Evolutionary conservation across 352 stramenopile genomes (phyloP), one percentile per base, ranked within the genome.

Genomic region (Globisporangium apiculatum): DNA sequence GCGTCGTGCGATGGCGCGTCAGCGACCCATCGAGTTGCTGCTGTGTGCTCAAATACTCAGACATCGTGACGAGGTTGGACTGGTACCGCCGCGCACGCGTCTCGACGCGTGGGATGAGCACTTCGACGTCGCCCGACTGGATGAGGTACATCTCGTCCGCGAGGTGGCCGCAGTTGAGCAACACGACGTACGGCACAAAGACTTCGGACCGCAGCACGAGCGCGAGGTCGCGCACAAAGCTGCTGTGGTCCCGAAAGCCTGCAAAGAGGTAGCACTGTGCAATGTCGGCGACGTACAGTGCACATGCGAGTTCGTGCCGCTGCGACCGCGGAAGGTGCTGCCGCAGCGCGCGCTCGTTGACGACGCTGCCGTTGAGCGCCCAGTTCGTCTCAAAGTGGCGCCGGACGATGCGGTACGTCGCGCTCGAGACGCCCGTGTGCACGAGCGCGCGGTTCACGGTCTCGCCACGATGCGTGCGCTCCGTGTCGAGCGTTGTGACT

Each of bases 111-210:
- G 76, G 65, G 3, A 87, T 57, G 10, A 87, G 54, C 15, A 81
- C 65, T 48, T 89, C 79, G 2, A 73, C 68, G 24, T 82, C 73
- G 1, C 79, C 79, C 35, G 66, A 80, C n/a, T 87, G 72, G 5
- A 86, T 66, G 4, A 89, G 70, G 36, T 83, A 89, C 36, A 87
- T 73, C 37, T 86, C 75, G 7, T 48, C 73, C 0, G 75, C 77
- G 38, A 82, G 52, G 46, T 81, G 75, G 0, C 78, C 79, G 51
- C 78, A 69, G n/a, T 73, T 72, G 9, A 83, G 66, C 5, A 89
- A 65, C 8, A 80, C 73, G 35, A 86, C 70, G 17, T 77, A 71
- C 1, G 76, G 73, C 2, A 89, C 55, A 31, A 87, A 87, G 41
- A 87, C 76, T 47, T 89, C 73, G 40, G 72, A 79, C 2, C 72